Percentiles rank a stretch among this genome's conserved stretches.
Conservation (phyloP, 2,329 filamentous ascomycete species). For the Microdochium bolleyi region DNA sequence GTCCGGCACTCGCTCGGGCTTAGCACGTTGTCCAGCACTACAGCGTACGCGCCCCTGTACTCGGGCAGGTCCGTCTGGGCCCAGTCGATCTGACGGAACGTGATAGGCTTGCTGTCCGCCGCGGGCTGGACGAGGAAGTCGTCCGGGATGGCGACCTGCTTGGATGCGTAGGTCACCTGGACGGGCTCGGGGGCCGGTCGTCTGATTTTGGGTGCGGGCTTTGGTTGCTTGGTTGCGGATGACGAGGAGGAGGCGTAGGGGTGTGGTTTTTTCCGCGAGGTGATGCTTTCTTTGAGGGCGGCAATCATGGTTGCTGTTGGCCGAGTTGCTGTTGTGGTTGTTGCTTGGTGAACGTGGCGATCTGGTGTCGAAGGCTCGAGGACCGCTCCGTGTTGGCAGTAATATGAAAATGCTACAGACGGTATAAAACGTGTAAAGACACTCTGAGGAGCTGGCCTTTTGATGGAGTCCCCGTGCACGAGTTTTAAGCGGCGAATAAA, state of each 20-base stretch:
- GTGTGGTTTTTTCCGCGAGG: too few relatives aligned
- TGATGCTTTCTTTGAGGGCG: too few relatives aligned
- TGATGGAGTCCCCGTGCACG: too few relatives aligned
- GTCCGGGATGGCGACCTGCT: slow-evolving; percentile 29
- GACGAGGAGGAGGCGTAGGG: too few relatives aligned
- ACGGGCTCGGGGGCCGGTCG: slow-evolving; percentile 15
- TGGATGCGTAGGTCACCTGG: slow-evolving; percentile 22
- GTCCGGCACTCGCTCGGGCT: slow-evolving; percentile 53
- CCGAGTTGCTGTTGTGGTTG: too few relatives aligned
- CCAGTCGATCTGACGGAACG: slow-evolving; percentile 45
- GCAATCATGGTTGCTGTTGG: background rate
- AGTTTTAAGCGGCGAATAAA: too few relatives aligned
- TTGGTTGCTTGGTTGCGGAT: background rate
- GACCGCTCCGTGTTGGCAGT: too few relatives aligned
- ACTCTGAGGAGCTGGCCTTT: too few relatives aligned
- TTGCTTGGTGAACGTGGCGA: too few relatives aligned
- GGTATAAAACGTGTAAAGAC: too few relatives aligned
- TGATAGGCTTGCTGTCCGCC: slow-evolving; percentile 33
- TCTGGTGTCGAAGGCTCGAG: too few relatives aligned
- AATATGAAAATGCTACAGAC: too few relatives aligned
- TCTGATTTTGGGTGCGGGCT: background rate
- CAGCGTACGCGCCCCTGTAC: slow-evolving; percentile 47
- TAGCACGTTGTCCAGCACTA: slow-evolving; percentile 56
- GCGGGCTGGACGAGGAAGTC: slow-evolving; percentile 37
- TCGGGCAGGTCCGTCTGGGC: slow-evolving; percentile 36